Base-by-base conservation (phyloP, 2,329 filamentous ascomycete species). In the Colletotrichum horii region DNA sequence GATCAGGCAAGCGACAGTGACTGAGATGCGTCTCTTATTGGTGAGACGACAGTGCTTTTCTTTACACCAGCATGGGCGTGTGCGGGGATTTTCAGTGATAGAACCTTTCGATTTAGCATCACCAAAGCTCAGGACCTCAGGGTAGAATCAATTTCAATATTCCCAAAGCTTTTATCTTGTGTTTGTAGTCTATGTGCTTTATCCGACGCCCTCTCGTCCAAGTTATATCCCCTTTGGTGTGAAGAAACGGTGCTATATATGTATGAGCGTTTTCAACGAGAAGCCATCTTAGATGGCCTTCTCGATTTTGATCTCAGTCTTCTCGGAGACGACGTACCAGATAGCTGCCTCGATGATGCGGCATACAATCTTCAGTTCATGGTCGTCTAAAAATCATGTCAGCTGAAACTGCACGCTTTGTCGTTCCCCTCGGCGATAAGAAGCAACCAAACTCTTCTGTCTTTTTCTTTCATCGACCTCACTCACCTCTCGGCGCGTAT, bases 301-400 rank as follows among this genome's bases (percentile, higher is more conserved):
- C 58, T 75, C 74, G 32, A 77, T 76, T 26, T 79, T 80, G 71
- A 87, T 79, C 67, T 86, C 84, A 55, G 87, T 83, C 73, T 86
- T 83, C 77, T 90, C 86, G 15, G 84, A 87, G 55, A 85, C 84
- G 6, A 88, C 89, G 79, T 90, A 96, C 91, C 93, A 96, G 26
- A 93, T 91, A 6, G 93, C 94, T 4, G 95, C 94, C 78, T 92
- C 90, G 71, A 97, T 91, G 78, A 97, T 94, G 78, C 88, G 86
- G 82, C 91, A 89, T 6, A 96, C 89, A 66, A 92, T 88, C 68
- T 90, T 88, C 30, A 97, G 83, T 82, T 98, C 95, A 30, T 89
- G 88, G 74, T 92, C 89, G 77, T 92, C 88, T 90, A 70, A 3
- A 12, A 8, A 8, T 4, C 15, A 36, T 24, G 75, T 77, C 34